Conservation (phyloP, 257 asterid species). For the Fraxinus excelsior region DNA sequence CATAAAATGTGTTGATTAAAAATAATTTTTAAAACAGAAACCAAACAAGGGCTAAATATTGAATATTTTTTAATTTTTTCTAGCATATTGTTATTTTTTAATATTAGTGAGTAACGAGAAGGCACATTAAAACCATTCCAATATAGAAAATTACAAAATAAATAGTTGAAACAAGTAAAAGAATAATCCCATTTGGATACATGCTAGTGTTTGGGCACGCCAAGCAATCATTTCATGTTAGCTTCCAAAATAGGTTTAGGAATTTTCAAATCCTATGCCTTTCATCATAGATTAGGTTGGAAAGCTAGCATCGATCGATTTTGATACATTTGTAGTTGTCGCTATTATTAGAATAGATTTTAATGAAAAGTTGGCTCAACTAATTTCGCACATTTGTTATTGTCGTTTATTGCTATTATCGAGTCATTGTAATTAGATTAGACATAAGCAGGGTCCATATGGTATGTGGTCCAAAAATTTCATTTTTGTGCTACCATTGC, state of each 20-base stretch:
- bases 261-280: not conserved
- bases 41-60: too few relatives aligned
- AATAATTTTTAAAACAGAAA: too few relatives aligned
- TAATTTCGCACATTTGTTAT: not conserved
- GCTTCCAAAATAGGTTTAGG: not conserved
- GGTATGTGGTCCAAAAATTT: not conserved
- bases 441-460: not conserved
- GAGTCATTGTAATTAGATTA: not conserved
- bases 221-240: not conserved
- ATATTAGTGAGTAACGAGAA: not conserved
- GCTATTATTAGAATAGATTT: not conserved
- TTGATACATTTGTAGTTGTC: not conserved
- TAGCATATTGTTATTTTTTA: not conserved
- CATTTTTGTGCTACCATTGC: not conserved
- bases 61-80: not conserved
- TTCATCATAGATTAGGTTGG: not conserved
- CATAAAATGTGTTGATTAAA: too few relatives aligned
- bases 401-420: not conserved
- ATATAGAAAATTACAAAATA: not conserved
- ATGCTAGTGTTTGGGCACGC: not conserved
- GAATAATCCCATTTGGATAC: not conserved
- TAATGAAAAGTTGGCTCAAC: not conserved
- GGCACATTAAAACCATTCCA: not conserved
- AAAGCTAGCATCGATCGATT: not conserved
- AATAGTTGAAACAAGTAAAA: not conserved